These are phyloP conservation scores for Melanomma pulvis-pyrius DNA, from an alignment of 495 filamentous ascomycete genomes.

Conservation along the genomic window DNA sequence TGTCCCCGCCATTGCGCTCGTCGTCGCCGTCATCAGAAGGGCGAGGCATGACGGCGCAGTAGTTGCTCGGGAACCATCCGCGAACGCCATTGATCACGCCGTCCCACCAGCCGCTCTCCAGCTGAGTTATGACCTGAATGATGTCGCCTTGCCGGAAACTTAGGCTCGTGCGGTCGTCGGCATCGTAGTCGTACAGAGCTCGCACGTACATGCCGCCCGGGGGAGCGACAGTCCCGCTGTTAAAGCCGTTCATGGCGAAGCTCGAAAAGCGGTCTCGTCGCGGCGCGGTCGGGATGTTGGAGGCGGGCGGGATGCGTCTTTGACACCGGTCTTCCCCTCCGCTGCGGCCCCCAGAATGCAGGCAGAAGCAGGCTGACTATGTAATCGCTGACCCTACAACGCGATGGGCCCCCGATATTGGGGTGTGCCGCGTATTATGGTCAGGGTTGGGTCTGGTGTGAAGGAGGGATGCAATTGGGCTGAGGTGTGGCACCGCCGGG, in stretches of 20 bases:
- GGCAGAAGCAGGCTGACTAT: conserved; percentile 4
- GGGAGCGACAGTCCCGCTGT: conserved; percentile 65
- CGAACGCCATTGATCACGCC: conserved; percentile 90
- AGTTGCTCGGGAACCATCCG: conserved; percentile 99
- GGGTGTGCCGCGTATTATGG: conserved; percentile 21
- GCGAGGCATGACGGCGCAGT: conserved; percentile 81
- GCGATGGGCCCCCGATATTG: conserved; percentile 19
- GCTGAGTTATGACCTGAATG: conserved; percentile 95
- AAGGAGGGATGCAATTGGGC: conserved; percentile 30
- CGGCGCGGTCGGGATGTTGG: background rate
- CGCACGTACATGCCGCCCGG: conserved; percentile 86
- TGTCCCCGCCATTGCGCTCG: conserved; percentile 46
- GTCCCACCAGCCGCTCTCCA: conserved; percentile 99
- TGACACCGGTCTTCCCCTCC: conserved; percentile 6
- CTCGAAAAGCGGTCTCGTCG: conserved; percentile 5
- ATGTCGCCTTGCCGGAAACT: conserved; percentile 95
- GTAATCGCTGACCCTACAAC: conserved; percentile 15
- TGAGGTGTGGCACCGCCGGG: conserved; percentile 35
- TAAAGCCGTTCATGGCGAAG: conserved; percentile 64
- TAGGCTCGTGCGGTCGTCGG: conserved; percentile 93
- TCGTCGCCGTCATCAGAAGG: conserved; percentile 52
- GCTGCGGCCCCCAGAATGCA: background rate
- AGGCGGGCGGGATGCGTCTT: conserved; percentile 14
- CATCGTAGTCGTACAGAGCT: conserved; percentile 95
- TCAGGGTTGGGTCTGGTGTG: conserved; percentile 15